Percentiles rank a stretch among this genome's conserved stretches.
phyloP scores from a whole-genome alignment of 768 basidiomycete genomes.

The Vishniacozyma victoriae region DNA sequence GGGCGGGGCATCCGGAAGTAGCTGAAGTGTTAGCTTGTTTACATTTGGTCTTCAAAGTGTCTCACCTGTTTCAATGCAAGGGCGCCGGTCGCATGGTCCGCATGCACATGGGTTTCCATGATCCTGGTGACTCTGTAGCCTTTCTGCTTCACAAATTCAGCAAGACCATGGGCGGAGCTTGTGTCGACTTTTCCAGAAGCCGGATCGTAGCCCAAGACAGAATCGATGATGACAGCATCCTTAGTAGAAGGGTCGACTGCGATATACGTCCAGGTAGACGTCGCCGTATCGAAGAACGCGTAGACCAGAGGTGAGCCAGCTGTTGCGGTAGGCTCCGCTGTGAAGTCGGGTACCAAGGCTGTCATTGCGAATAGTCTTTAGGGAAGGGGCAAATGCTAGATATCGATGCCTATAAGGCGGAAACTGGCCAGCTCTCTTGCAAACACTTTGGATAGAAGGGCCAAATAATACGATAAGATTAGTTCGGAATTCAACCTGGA shows the following conservation, averaged over 20 bases:
- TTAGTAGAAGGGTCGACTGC: constrained; percentile 19
- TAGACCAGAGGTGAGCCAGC: constrained; percentile 13
- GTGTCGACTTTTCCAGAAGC: constrained; percentile 15
- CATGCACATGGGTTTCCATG: constrained; percentile 41
- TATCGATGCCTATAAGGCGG: too few species aligned
- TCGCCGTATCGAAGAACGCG: constrained; percentile 31
- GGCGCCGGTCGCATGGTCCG: constrained; percentile 33
- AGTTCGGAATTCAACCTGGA: too few species aligned
- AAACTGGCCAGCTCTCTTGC: too few species aligned
- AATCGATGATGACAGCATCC: constrained; percentile 25
- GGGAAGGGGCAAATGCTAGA: too few species aligned
- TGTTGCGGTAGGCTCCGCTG: background rate
- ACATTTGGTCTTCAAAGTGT: background rate
- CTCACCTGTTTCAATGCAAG: constrained; percentile 22
- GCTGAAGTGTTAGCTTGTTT: constrained; percentile 1
- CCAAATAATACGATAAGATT: constrained; percentile 96
- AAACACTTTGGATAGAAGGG: constrained; percentile 94
- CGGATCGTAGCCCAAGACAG: constrained; percentile 30
- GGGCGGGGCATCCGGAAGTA: constrained; percentile 3
- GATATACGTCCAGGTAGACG: constrained; percentile 34
- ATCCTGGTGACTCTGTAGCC: constrained; percentile 15
- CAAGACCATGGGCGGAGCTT: constrained; percentile 15
- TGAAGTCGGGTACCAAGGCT: background rate
- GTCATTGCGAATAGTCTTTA: background rate
- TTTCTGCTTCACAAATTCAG: constrained; percentile 15